Conservation (phyloP, 208 protist genomes). For the Leishmania tarentolae region DNA sequence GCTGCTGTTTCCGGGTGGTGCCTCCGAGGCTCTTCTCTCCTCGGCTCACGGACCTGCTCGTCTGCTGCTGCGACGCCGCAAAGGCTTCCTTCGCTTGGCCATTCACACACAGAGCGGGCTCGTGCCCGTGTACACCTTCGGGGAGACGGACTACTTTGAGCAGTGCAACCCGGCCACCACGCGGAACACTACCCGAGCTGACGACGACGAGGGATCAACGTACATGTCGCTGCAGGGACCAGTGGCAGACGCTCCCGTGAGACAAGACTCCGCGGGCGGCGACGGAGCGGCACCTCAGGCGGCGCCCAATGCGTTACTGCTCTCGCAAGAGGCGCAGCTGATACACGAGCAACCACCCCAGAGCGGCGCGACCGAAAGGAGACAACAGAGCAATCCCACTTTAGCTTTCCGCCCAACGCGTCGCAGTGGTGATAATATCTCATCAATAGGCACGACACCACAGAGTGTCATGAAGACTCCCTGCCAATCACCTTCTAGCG, state of each 20-base stretch:
- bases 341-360: not conserved
- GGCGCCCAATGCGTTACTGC: not conserved
- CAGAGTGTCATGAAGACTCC: not conserved
- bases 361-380: not conserved
- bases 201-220: constrained; percentile 28
- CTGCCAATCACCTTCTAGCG: not conserved
- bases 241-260: not conserved
- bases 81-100: constrained; percentile 56
- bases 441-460: not conserved
- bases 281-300: not conserved
- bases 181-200: constrained; percentile 19
- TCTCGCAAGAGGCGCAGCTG: not conserved
- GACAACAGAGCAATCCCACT: not conserved
- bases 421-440: not conserved
- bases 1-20: constrained; percentile 53
- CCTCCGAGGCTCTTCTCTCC: constrained; percentile 54
- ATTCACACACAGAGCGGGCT: constrained; percentile 43
- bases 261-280: not conserved
- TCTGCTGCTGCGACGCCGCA: constrained; percentile 48
- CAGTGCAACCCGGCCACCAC: constrained; percentile 30
- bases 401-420: not conserved
- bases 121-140: constrained; percentile 58
- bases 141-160: constrained; percentile 60
- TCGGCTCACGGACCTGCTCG: constrained; percentile 31
- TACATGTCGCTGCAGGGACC: constrained; percentile 7